phyloP scores from a whole-genome alignment of 2,329 filamentous ascomycete genomes.

The Trichoderma lentiforme region DNA sequence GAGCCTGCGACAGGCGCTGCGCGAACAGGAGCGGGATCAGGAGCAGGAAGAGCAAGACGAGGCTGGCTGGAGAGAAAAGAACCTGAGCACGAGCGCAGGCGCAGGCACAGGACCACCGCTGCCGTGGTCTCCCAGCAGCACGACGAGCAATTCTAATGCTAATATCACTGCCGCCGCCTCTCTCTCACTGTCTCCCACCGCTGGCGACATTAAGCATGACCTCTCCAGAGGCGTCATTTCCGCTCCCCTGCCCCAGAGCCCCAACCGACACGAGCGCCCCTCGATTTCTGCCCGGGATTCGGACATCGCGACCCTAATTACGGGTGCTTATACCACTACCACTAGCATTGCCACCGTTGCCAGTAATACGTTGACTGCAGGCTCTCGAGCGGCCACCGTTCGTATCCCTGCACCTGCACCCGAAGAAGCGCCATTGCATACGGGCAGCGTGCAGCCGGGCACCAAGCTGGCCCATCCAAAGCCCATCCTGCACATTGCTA shows the following conservation, averaged over 20 bases:
- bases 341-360: neutral
- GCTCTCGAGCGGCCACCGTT: neutral
- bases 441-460: constrained; percentile 43
- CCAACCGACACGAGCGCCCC: constrained; percentile 17
- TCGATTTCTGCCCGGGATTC: constrained; percentile 5
- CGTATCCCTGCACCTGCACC: neutral
- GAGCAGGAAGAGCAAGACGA: neutral
- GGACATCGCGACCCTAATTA: neutral
- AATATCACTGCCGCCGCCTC: neutral
- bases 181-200: neutral
- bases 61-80: neutral
- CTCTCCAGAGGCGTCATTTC: constrained; percentile 15
- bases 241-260: constrained; percentile 14
- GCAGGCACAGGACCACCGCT: neutral
- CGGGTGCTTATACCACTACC: neutral
- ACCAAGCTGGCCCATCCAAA: constrained; percentile 39
- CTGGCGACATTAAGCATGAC: constrained; percentile 12
- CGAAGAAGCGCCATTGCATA: constrained; percentile 31
- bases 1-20: neutral
- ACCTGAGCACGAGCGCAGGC: neutral
- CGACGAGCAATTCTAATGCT: neutral
- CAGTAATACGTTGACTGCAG: neutral
- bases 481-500: constrained; percentile 48
- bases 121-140: constrained; percentile 6
- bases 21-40: neutral